phyloP scores from a whole-genome alignment of 108 stramenopile genomes.

The Skeletonema costatum region DNA sequence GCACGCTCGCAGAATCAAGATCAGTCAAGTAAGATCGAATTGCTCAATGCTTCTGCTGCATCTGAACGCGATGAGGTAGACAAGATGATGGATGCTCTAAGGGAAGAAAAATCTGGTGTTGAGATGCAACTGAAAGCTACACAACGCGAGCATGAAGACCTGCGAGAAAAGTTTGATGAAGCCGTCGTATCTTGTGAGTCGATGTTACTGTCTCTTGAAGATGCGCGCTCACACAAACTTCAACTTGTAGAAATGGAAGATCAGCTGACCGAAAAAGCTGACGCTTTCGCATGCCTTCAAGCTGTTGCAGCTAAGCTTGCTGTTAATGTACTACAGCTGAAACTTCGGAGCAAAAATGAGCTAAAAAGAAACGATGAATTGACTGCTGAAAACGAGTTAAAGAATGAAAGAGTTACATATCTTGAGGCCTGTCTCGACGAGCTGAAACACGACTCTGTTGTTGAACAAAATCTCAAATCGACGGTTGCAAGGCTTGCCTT shows the following conservation, averaged over 20 bases:
- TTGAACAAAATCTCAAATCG: not conserved
- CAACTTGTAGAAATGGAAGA: not conserved
- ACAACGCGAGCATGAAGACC: not conserved
- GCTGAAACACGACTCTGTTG: not conserved
- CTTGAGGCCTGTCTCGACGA: not conserved
- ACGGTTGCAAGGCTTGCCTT: not conserved
- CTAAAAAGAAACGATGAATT: not conserved
- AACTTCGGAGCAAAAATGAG: not conserved
- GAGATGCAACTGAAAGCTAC: not conserved
- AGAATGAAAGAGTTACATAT: not conserved
- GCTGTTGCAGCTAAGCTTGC: not conserved
- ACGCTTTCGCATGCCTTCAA: not conserved
- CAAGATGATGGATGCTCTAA: not conserved
- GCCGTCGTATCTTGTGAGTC: not conserved
- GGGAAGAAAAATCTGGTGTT: not conserved
- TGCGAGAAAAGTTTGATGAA: not conserved
- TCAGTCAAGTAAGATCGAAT: not conserved
- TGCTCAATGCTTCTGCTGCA: not conserved
- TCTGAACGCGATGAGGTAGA: not conserved
- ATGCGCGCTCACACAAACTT: not conserved
- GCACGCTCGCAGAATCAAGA: not conserved
- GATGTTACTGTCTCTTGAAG: not conserved
- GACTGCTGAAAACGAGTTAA: not conserved
- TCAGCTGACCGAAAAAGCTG: not conserved
- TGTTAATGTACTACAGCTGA: not conserved